Conservation (phyloP, 805 yeast genomes). For the Ogataea henricii region DNA sequence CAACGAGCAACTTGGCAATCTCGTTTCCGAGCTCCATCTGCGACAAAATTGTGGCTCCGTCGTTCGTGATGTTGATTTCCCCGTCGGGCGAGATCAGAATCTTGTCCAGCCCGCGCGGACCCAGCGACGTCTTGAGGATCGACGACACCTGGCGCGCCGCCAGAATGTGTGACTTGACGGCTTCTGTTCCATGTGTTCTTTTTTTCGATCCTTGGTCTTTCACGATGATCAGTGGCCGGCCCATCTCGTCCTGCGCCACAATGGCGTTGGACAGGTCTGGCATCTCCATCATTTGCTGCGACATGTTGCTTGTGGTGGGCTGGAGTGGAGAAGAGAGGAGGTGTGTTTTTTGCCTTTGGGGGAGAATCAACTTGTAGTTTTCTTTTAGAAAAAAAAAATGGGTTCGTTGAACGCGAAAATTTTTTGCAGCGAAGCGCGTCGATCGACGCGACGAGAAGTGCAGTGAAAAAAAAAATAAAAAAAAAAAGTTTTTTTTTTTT, state of each 20-base stretch:
- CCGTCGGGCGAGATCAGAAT: constrained; percentile 95
- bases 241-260: constrained; percentile 99
- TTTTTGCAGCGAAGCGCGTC: constrained; percentile 11
- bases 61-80: constrained; percentile 96
- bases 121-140: constrained; percentile 87
- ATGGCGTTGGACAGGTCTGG: constrained; percentile 98
- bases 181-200: constrained; percentile 76
- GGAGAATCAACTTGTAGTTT: not conserved
- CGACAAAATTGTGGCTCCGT: constrained; percentile 94
- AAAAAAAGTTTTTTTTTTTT: not conserved
- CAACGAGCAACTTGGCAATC: constrained; percentile 93
- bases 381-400: too few relatives aligned
- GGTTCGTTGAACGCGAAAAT: constrained; percentile 16
- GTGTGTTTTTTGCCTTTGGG: not conserved
- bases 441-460: constrained; percentile 1
- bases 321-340: not conserved
- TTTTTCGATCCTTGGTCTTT: constrained; percentile 62
- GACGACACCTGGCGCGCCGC: constrained; percentile 96
- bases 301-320: constrained; percentile 10
- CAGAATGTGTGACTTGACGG: constrained; percentile 82
- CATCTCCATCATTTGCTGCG: constrained; percentile 46
- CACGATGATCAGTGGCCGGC: constrained; percentile 97
- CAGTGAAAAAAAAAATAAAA: too few relatives aligned
- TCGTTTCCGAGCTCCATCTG: constrained; percentile 97
- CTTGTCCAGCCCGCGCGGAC: constrained; percentile 98